A percentile compares a stretch with the other conserved stretches of the same genome.
phyloP scores from a whole-genome alignment of 805 yeast species.

The Wickerhamiella vanderwaltii region DNA sequence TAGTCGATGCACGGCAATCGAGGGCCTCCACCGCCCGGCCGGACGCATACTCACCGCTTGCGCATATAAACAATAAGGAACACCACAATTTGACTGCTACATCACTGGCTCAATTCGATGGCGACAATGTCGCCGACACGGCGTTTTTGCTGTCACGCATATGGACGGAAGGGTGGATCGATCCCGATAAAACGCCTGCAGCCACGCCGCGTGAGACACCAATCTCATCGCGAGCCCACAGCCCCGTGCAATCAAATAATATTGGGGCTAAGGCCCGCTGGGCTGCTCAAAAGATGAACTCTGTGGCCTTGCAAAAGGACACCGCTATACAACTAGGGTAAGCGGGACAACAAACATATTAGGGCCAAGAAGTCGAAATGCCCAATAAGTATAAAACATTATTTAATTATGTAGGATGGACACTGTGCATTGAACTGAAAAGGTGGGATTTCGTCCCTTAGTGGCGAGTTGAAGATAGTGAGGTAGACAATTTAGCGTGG shows the following conservation, averaged over 20 bases:
- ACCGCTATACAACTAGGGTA: too few relatives aligned
- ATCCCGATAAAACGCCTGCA: constrained; percentile 13
- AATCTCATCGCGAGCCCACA: background rate
- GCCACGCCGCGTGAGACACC: background rate
- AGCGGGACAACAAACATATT: too few relatives aligned
- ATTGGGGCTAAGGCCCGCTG: constrained; percentile 4
- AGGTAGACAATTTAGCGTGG: too few relatives aligned
- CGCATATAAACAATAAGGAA: background rate
- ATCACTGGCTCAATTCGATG: constrained; percentile 6
- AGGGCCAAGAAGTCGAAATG: too few relatives aligned
- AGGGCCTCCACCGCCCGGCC: too few relatives aligned
- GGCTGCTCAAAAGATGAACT: constrained; percentile 2
- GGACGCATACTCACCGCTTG: constrained; percentile 2
- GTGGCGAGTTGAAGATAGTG: too few relatives aligned
- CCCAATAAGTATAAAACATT: too few relatives aligned
- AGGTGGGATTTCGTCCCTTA: too few relatives aligned
- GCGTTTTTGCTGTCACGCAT: constrained; percentile 17
- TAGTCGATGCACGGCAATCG: background rate
- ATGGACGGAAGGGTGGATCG: constrained; percentile 21
- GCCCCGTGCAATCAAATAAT: constrained; percentile 1
- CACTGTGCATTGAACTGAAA: too few relatives aligned
- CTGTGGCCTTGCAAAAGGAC: too few relatives aligned
- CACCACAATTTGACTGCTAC: constrained; percentile 2
- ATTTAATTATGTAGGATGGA: too few relatives aligned
- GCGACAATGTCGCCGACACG: background rate